Conservation (phyloP, 2,329 filamentous ascomycete species). For the Ploettnerulaceae sp. region DNA sequence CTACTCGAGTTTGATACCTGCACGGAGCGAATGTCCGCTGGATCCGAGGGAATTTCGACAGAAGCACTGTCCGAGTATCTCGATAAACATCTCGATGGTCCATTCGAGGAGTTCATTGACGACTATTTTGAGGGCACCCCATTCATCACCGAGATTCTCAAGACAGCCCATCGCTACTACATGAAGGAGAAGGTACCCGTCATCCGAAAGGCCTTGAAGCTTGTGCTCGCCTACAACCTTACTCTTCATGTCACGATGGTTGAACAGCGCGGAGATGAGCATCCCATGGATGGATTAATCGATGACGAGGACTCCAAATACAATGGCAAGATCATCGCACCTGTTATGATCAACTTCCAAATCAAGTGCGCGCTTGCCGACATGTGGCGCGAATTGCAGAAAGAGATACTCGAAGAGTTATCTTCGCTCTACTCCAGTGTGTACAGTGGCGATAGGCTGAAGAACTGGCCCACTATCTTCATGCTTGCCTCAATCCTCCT, state of each 20-base stretch:
- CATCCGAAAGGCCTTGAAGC: slow-evolving; percentile 91
- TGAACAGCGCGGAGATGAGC: slow-evolving; percentile 79
- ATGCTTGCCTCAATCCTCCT: slow-evolving; percentile 91
- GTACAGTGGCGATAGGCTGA: slow-evolving; percentile 93
- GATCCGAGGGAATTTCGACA: slow-evolving; percentile 78
- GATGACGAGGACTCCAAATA: slow-evolving; percentile 82
- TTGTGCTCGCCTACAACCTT: slow-evolving; percentile 92
- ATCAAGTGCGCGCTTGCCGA: slow-evolving; percentile 96
- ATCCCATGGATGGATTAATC: slow-evolving; percentile 74
- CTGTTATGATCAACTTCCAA: slow-evolving; percentile 99
- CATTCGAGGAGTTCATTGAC: slow-evolving; percentile 89
- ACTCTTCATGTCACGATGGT: slow-evolving; percentile 94
- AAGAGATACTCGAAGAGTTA: slow-evolving; percentile 91
- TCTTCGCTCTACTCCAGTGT: slow-evolving; percentile 93
- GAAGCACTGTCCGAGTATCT: slow-evolving; percentile 85
- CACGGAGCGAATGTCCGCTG: slow-evolving; percentile 84
- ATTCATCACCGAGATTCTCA: slow-evolving; percentile 92
- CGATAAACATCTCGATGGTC: slow-evolving; percentile 87
- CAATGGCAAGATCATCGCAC: slow-evolving; percentile 83
- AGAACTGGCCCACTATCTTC: slow-evolving; percentile 99
- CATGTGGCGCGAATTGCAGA: slow-evolving; percentile 97
- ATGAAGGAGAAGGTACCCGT: slow-evolving; percentile 81
- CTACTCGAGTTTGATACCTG: slow-evolving; percentile 79
- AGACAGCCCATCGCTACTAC: slow-evolving; percentile 93
- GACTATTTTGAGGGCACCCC: slow-evolving; percentile 94